Conservation (phyloP, 2,329 filamentous ascomycete genomes). For the Sporothrix sp. region DNA sequence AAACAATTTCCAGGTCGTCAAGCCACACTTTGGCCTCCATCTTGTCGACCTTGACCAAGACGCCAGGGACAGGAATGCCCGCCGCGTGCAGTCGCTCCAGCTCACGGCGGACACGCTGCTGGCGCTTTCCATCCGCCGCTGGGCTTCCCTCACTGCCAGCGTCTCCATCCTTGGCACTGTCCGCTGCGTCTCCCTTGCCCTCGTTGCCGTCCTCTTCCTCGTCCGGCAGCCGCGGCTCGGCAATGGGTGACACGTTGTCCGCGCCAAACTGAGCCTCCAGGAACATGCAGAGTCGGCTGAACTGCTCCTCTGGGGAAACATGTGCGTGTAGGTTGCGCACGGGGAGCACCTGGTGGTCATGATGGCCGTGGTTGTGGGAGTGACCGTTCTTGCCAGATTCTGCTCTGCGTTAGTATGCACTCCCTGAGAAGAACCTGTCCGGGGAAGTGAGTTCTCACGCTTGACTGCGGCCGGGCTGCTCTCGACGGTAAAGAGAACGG, state of each 20-base stretch:
- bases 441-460: slow-evolving; percentile 45
- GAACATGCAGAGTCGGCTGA: slow-evolving; percentile 85
- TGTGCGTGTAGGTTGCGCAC: slow-evolving; percentile 64
- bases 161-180: slow-evolving; percentile 21
- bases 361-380: slow-evolving; percentile 30
- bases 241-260: slow-evolving; percentile 70
- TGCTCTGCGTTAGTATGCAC: slow-evolving; percentile 28
- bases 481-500: slow-evolving; percentile 83
- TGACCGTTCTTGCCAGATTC: slow-evolving; percentile 46
- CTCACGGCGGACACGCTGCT: slow-evolving; percentile 46
- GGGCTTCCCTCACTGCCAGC: slow-evolving; percentile 27
- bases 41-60: slow-evolving; percentile 81
- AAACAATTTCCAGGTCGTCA: slow-evolving; percentile 85
- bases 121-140: slow-evolving; percentile 26
- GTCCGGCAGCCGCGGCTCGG: slow-evolving; percentile 46
- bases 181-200: slow-evolving; percentile 24
- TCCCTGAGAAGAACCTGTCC: too few relatives aligned
- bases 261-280: slow-evolving; percentile 92
- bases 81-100: slow-evolving; percentile 69
- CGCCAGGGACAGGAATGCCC: slow-evolving; percentile 82
- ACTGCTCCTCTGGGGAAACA: slow-evolving; percentile 61
- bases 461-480: slow-evolving; percentile 91
- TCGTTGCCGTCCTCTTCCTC: slow-evolving; percentile 21
- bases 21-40: slow-evolving; percentile 84
- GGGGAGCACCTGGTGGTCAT: slow-evolving; percentile 26